Base-by-base conservation (phyloP, 2,329 filamentous ascomycete genomes). In the Xylaria multiplex region DNA sequence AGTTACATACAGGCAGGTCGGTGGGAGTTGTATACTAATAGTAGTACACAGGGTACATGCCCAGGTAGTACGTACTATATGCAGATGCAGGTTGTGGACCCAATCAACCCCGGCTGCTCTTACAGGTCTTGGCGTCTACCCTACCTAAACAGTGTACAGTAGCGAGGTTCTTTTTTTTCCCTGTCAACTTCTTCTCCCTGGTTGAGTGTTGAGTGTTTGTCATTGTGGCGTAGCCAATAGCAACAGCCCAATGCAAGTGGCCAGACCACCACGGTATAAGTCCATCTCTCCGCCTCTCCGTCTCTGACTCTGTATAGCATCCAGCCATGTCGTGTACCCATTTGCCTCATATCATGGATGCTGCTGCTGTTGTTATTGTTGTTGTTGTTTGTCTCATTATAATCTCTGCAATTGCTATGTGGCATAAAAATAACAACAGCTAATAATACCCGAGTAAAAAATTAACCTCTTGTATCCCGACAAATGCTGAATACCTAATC, bases 31-130 rank as follows among this genome's bases (percentile, higher is more conserved):
- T 13, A 40, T 40, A 40, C 37, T 14, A 14, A 13, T 40, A 40
- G 11, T 40, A 27, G 37, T 40, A 40, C 37, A 11, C 5, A 19
- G 8, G 37, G 37, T 40, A 40, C 37, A 3, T 40, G 9, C 13
- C 9, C 35, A 19, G n/a, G 45, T 19, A 19, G 27, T 27, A 27
- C 27, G 5, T 27, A 27, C 27, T 27, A 27, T 27, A 5, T 27
- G 27, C 24, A 40, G 30, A 54, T 35, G 42, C 22, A 49, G 46
- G 43, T 43, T 5, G 55, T 57, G 65, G 65, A 53, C 46, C 49
- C 62, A 57, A 49, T 19, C 43, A 55, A 50, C 57, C 62, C 53
- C 5, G 53, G 56, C 40, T 63, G 49, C 59, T 53, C 54, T 62
- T 40, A 52, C 59, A 58, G 37, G 49, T 59, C 66, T 67, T 65